These are phyloP conservation scores for Tylopilus subfusipes DNA, from an alignment of 768 basidiomycete species.

Conservation along the genomic window DNA sequence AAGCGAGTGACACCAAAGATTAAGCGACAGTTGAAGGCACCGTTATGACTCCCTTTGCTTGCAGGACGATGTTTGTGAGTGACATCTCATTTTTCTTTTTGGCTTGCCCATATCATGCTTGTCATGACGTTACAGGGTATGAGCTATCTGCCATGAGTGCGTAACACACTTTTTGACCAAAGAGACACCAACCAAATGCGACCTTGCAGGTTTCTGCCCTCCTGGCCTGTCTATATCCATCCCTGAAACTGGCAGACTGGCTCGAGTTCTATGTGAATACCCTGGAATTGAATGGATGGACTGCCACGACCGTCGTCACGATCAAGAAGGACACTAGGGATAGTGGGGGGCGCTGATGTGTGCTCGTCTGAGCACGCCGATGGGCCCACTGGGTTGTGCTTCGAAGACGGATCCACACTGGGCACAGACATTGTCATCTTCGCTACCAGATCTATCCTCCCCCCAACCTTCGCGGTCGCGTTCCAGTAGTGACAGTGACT, in stretches of 20 bases:
- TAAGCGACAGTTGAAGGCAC: constrained; percentile 33
- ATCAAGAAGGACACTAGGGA: constrained; percentile 28
- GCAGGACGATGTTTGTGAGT: constrained; percentile 33
- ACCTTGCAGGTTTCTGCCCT: constrained; percentile 51
- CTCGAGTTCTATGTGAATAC: constrained; percentile 59
- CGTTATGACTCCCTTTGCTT: constrained; percentile 29
- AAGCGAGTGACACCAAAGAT: constrained; percentile 23
- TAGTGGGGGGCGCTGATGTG: constrained; percentile 41
- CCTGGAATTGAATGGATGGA: constrained; percentile 65
- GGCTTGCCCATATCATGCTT: too few relatives aligned
- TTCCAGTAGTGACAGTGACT: too few relatives aligned
- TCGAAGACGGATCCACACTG: constrained; percentile 35
- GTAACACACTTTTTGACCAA: background rate
- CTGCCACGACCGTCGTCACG: constrained; percentile 36
- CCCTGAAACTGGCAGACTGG: constrained; percentile 60
- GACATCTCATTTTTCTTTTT: too few relatives aligned
- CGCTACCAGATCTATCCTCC: constrained; percentile 26
- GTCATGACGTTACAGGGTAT: constrained; percentile 32
- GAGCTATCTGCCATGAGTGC: constrained; percentile 52
- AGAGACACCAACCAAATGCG: background rate
- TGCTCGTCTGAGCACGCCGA: constrained; percentile 34
- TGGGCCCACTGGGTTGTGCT: constrained; percentile 15
- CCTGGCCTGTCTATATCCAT: constrained; percentile 59
- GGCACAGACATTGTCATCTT: constrained; percentile 43
- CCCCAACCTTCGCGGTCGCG: background rate